A percentile compares a stretch with the other conserved stretches of the same genome.
These are phyloP conservation scores for Lactarius sp. DNA, from an alignment of 768 basidiomycete genomes.

Conservation along the genomic window DNA sequence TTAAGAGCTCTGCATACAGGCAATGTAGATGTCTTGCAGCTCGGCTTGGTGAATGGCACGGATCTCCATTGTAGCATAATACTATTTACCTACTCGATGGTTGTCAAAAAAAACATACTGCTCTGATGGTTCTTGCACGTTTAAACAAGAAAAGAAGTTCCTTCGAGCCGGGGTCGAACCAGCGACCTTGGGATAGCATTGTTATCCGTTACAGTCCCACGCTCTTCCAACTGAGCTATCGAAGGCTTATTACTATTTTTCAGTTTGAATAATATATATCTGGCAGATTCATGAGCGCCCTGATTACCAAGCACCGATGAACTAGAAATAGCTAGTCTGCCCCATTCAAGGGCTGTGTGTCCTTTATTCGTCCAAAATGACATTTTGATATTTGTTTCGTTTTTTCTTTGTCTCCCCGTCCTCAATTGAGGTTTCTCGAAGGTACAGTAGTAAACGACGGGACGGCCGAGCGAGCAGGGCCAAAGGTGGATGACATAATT, in stretches of 20 bases:
- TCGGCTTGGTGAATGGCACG: neutral
- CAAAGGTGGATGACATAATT: neutral
- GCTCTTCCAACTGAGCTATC: constrained; percentile 36
- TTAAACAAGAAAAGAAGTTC: constrained; percentile 20
- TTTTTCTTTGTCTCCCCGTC: neutral
- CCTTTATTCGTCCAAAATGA: too few relatives aligned
- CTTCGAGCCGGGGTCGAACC: constrained; percentile 34
- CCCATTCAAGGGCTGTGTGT: too few relatives aligned
- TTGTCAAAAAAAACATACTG: neutral
- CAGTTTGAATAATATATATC: neutral
- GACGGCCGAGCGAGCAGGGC: neutral
- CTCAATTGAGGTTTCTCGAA: neutral
- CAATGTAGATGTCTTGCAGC: neutral
- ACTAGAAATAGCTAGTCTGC: too few relatives aligned
- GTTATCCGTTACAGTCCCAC: constrained; percentile 32
- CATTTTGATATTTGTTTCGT: too few relatives aligned
- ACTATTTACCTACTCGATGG: neutral
- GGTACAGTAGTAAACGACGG: neutral
- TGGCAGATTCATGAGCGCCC: neutral
- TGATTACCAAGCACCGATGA: neutral
- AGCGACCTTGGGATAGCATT: constrained; percentile 31
- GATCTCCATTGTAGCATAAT: neutral
- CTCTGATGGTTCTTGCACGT: neutral
- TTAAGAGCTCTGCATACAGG: constrained; percentile 28
- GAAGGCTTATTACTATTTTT: constrained; percentile 17